These are phyloP conservation scores for Mixia osmundae DNA, from an alignment of 1,284 basidiomycete species.

Conservation along the genomic window DNA sequence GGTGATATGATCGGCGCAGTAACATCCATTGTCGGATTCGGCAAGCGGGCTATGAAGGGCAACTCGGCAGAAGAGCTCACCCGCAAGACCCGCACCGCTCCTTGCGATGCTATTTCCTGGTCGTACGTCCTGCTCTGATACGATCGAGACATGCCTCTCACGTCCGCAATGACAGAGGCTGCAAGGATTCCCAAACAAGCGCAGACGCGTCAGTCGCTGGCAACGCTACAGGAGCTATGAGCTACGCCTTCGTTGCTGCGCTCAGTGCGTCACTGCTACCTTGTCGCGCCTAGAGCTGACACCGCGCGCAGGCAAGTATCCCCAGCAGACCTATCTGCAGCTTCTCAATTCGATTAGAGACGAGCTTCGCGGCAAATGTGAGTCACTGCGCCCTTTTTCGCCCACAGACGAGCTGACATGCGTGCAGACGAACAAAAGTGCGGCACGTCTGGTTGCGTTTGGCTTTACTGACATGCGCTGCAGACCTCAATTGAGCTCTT, in stretches of 20 bases:
- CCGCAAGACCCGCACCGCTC: slow-evolving; percentile 15
- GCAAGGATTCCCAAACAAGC: slow-evolving; percentile 8
- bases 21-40: slow-evolving; percentile 19
- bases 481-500: slow-evolving; percentile 14
- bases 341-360: slow-evolving; percentile 44
- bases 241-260: not conserved
- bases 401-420: no score
- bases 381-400: not conserved
- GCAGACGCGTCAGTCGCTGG: slow-evolving; percentile 24
- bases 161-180: not conserved
- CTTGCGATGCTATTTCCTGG: slow-evolving; percentile 2
- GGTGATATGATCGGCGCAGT: slow-evolving; percentile 19
- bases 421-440: no score
- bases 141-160: not conserved
- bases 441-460: no score
- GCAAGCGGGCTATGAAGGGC: slow-evolving; percentile 21
- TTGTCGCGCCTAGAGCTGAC: no score
- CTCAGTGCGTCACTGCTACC: not conserved
- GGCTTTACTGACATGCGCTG: slow-evolving; percentile 8
- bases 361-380: slow-evolving; percentile 33
- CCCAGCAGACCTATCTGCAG: slow-evolving; percentile 46
- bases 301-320: slow-evolving; percentile 8
- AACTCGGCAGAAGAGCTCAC: slow-evolving; percentile 20
- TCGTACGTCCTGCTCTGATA: not conserved
- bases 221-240: slow-evolving; percentile 22